These are phyloP conservation scores for Nematodospora valgi DNA, from an alignment of 805 yeast species.

Conservation along the genomic window DNA sequence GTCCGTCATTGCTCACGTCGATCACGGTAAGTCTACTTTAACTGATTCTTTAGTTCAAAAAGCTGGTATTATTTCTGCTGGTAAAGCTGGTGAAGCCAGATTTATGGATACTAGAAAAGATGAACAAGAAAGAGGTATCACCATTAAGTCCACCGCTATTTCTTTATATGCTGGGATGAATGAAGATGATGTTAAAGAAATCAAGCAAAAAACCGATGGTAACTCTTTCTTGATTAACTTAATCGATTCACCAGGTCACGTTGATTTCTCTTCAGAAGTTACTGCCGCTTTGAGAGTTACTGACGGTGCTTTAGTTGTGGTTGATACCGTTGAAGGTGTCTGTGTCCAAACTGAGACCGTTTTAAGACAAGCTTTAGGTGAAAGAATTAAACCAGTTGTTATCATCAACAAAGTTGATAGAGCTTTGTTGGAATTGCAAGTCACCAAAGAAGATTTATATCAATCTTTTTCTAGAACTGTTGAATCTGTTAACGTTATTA, in stretches of 20 bases:
- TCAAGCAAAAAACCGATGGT: constrained; percentile 90
- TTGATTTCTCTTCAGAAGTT: constrained; percentile 99
- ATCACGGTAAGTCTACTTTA: constrained; percentile 99
- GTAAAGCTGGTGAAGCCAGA: constrained; percentile 99
- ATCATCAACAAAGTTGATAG: constrained; percentile 99
- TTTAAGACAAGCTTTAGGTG: constrained; percentile 97
- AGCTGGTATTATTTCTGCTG: constrained; percentile 99
- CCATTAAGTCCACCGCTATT: constrained; percentile 98
- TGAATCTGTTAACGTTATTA: constrained; percentile 98
- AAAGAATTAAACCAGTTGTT: constrained; percentile 99
- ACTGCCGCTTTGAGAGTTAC: constrained; percentile 99
- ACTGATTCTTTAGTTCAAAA: constrained; percentile 98
- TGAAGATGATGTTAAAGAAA: constrained; percentile 83
- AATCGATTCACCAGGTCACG: constrained; percentile 99
- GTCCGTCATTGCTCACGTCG: constrained; percentile 99
- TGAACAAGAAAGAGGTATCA: constrained; percentile 99
- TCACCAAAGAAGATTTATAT: constrained; percentile 97
- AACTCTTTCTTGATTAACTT: constrained; percentile 94
- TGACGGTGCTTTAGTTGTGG: constrained; percentile 99
- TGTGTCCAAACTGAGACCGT: constrained; percentile 99
- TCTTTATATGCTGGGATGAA: constrained; percentile 87
- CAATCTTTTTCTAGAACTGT: constrained; percentile 98
- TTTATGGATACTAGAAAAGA: constrained; percentile 99
- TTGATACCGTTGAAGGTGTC: constrained; percentile 99
- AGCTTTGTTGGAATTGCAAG: constrained; percentile 98